Evolutionary conservation across 192 early-diverging fungal species (phyloP).

Genomic region (Coemansia furcata): DNA sequence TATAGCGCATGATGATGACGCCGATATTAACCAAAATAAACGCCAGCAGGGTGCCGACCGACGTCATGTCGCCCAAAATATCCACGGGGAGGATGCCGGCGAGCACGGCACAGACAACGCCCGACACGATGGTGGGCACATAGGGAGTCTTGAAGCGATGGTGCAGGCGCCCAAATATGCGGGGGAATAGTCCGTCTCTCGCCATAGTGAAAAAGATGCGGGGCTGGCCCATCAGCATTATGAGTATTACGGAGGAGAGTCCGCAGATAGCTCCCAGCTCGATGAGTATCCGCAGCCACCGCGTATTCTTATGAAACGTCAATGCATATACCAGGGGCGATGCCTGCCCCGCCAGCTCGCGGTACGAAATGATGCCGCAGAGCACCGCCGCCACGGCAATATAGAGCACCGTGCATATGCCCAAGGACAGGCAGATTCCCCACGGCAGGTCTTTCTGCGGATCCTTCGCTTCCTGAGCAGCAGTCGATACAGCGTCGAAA

Average conservation of each 20-base stretch:
- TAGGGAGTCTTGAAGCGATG: conserved; percentile 73
- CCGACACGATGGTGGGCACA: conserved; percentile 65
- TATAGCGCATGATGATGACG: conserved; percentile 72
- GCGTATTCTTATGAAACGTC: conserved; percentile 40
- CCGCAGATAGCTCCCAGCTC: conserved; percentile 76
- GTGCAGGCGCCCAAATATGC: conserved; percentile 68
- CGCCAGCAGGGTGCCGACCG: conserved; percentile 79
- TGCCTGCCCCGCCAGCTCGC: conserved; percentile 37
- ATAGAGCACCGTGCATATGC: conserved; percentile 78
- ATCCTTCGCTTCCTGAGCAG: conserved; percentile 76
- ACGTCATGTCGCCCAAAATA: conserved; percentile 80
- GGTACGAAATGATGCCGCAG: conserved; percentile 70
- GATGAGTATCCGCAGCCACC: conserved; percentile 76
- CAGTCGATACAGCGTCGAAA: conserved; percentile 85
- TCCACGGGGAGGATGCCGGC: conserved; percentile 78
- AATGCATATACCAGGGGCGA: conserved; percentile 59
- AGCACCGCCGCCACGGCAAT: conserved; percentile 68
- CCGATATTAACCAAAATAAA: conserved; percentile 61
- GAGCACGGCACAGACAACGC: conserved; percentile 62
- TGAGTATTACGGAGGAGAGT: conserved; percentile 76
- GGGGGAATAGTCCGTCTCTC: conserved; percentile 80
- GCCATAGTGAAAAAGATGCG: conserved; percentile 89
- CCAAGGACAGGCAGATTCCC: conserved; percentile 79
- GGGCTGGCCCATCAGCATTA: conserved; percentile 75
- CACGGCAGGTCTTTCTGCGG: conserved; percentile 81